Evolutionary conservation across 2,329 filamentous ascomycete species (phyloP), one percentile per base, ranked within the genome.

Genomic region (Davidsoniella neocaledoniae): DNA sequence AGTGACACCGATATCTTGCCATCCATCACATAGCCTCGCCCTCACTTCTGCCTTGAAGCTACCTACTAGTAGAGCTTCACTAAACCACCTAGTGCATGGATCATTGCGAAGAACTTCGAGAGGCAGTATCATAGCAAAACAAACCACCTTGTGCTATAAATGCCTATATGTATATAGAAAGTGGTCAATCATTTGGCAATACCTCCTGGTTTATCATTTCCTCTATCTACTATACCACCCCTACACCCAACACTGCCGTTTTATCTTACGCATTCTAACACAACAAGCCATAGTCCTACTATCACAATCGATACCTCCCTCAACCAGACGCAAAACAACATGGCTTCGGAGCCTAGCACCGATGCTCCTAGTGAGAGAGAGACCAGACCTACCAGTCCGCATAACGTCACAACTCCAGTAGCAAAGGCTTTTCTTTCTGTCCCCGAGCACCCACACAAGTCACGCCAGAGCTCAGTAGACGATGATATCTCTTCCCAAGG

Each of bases 381-480:
- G 54, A 81, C 75, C 60, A 70, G 79, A 52, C 81, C 81, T 1
- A 80, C 76, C 10, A 85, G 81, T 55, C 79, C 81, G 7, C 80
- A 84, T 62, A 86, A 85, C 65, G 71, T 86, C 46, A 82, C 79
- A 25, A 77, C 67, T 54, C 73, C 73, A 1, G 66, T 76, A 7
- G 74, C 10, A 8, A 36, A n/a, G 17, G 36, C 70, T 49, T 82
- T 82, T 56, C 67, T 86, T 43, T 70, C 78, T 0, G 82, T 86
- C 1, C 82, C 82, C 1, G 71, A 69, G n/a, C 68, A 67, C 45
- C 29, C 29, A 9, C 60, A 68, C 47, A 69, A 78, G 46, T 79
- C 79, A 36, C 68, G 81, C 53, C 79, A 82, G 51, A 80, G 80
- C 57, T 86, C 81, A 1, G 66, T 85, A 45, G 81, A 84, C 57